Base-by-base conservation (phyloP, 345 rosid species). In the Sonneratia caseolaris region DNA sequence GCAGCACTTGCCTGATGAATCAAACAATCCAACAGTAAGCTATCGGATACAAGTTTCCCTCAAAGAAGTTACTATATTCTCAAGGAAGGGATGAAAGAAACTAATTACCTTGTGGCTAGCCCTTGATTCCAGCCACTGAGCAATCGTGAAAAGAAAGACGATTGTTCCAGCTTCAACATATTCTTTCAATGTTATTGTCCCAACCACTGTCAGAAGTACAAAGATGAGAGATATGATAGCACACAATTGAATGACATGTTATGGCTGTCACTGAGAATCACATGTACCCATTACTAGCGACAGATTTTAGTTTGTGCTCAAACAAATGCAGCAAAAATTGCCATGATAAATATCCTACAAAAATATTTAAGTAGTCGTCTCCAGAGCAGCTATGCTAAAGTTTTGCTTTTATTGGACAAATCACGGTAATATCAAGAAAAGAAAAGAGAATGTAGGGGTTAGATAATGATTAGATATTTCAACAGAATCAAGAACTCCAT, bases 41-140 rank as follows among this genome's bases (percentile, higher is more conserved):
- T 12, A 62, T 62, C 3, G 18, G 8, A 13, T 62, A 24, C 19
- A 11, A 62, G 6, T 38, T 35, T 35, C 38, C 27, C 2, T 13
- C 6, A 19, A 62, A 62, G 37, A 27, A 35, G 66, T 12, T 62
- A 13, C 0, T 35, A 35, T 21, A 24, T 27, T 35, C 16, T 62
- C 19, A 14, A 62, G 37, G 10, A 61, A 61, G 24, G 65, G 15
- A 62, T 7, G 35, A 14, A 40, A 22, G 27, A 3, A 57, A 37
- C 22, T 42, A 24, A 22, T 36, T 77, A 90, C 98, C 97, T 90
- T 95, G 79, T 87, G 89, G 89, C 97, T 78, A 75, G 99, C 97
- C 68, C 90, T 86, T 38, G 97, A 75, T 68, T 92, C 93, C 7
- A 95, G 97, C 99, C 99, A 95, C 68, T 88, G 89, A 0, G 97